Conservation (phyloP, 2,329 filamentous ascomycete species). For the Chrysoporthe cubensis region DNA sequence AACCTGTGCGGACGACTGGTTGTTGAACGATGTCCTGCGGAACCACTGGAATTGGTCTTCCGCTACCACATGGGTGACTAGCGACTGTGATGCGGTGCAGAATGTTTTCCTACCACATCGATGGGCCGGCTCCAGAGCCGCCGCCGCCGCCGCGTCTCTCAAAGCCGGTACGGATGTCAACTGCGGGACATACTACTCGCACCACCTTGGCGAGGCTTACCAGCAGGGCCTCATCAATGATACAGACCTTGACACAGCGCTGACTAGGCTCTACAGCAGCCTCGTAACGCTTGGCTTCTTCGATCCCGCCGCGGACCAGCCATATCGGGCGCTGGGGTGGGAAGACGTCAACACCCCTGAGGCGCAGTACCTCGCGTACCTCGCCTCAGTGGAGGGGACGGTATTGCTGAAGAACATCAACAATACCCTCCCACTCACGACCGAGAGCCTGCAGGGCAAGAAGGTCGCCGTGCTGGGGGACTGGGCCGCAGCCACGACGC, state of each 20-base stretch:
- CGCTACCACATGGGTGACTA: constrained; percentile 45
- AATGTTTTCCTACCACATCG: constrained; percentile 52
- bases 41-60: constrained; percentile 67
- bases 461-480: constrained; percentile 60
- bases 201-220: constrained; percentile 33
- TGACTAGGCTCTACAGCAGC: constrained; percentile 56
- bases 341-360: constrained; percentile 58
- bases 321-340: constrained; percentile 58
- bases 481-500: constrained; percentile 60
- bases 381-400: constrained; percentile 53
- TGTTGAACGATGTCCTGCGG: constrained; percentile 64
- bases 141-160: constrained; percentile 52
- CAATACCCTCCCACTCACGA: constrained; percentile 50
- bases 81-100: constrained; percentile 47
- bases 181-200: constrained; percentile 41
- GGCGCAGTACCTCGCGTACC: constrained; percentile 58
- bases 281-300: constrained; percentile 63
- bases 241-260: constrained; percentile 50
- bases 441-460: constrained; percentile 47
- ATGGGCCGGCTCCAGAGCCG: constrained; percentile 41
- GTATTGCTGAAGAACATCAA: constrained; percentile 58
- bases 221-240: constrained; percentile 46
- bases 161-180: constrained; percentile 57
- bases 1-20: constrained; percentile 63
- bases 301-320: constrained; percentile 47